Evolutionary conservation across 257 asterid species (phyloP), one percentile per base, ranked within the genome.

Genomic region (Paraleonurus japonicus): DNA sequence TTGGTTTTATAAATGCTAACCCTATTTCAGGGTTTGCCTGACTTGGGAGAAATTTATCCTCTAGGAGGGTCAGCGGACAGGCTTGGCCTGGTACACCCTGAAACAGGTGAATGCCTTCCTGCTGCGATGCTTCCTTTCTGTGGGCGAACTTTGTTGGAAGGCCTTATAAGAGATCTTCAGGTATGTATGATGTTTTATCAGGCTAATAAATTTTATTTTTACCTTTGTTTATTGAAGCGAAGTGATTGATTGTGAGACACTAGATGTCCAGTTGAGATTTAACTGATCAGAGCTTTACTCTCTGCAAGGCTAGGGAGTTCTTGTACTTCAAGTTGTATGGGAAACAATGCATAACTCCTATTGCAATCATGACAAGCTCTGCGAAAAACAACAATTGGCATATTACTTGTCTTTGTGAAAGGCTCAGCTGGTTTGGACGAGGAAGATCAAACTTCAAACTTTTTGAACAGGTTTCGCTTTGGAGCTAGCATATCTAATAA

Each of bases 41-140:
- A 85, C 84, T 77, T 95, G 73, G 99, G 98, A 83, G 99, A 95
- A 89, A 89, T 95, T 69, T 95, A 95, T 83, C 98, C 99, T 73
- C 87, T 95, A 33, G 99, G 99, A 74, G 99, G 99, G 80, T 87
- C 99, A 0, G 99, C 95, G 3, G 99, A 95, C 77, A 85, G 99
- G 87, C 96, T 95, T 78, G 97, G 95, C 76, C 86, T 95, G 78
- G 96, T 92, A 63, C 96, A 95, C 80, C 82, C 92, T 24, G 80
- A 79, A 72, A 85, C 98, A 16, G 96, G 98, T 57, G 97, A 95
- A 88, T 88, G 96, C 66, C 95, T 95, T 79, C 99, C 99, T 58
- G 99, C 99, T 73, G 99, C 99, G 19, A 89, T 95, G 99, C 97
- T 95, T 85, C 97, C 99, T 62, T 95, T 81, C 80, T 88, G 96